Evolutionary conservation across 768 basidiomycete species (phyloP), one percentile per base, ranked within the genome.

Genomic region (Tulasnella sp.): DNA sequence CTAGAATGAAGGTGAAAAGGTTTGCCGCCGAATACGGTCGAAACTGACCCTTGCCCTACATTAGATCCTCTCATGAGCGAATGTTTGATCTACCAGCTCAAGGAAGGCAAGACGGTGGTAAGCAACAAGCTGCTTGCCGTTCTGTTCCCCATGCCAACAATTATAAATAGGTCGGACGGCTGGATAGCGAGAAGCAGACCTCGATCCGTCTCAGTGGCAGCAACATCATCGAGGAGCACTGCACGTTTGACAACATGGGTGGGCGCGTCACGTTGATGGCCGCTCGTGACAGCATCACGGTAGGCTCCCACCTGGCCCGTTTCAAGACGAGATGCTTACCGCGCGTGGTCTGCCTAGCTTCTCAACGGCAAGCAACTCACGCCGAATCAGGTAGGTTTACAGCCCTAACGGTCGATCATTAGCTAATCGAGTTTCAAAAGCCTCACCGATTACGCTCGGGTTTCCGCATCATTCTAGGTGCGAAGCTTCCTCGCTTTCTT

Each of bases 1-100:
- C 50, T 65, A 84, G 82, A 85, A 85, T 68, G 84, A 85, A 79
- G 86, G 84, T 79, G 50, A 65, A 74, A 63, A 37, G 6, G 5
- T 6, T 34, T 6, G 14, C 11, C 19, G 3, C 7, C 43, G 34
- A 53, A 21, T 31, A 6, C 3, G 12, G 3, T 60, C 29, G 27
- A 29, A n/a, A n/a, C 60, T 59, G 50, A 63, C 31, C 35, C n/a
- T n/a, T 59, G 49, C 48, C 7, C 43, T 60, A 23, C 52, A 52
- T 50, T 59, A 88, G 91, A 96, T 73, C 93, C 92, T 49, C 76
- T 96, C 49, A 96, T 96, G 91, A 90, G 87, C 67, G 92, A 96
- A 73, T 93, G 89, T 71, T 72, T 91, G 65, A 84, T 89, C 63
- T 88, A 98, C 67, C 92, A 94, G 67, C 76, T 97, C 64, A 94